phyloP scores from a whole-genome alignment of 2,329 filamentous ascomycete species.

The Cyphellophora attinorum region DNA sequence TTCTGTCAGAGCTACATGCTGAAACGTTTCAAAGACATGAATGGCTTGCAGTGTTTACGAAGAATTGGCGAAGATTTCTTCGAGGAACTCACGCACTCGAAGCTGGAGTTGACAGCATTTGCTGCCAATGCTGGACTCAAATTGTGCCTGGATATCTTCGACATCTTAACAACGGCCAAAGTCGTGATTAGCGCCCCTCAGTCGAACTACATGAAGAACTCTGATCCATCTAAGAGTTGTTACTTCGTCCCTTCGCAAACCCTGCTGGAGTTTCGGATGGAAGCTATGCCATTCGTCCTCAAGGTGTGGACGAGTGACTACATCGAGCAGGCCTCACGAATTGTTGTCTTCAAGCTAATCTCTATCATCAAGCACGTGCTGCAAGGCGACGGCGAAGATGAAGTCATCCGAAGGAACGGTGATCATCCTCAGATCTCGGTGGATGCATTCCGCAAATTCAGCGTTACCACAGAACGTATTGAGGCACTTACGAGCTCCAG shows the following conservation, averaged over 20 bases:
- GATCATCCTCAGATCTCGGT: slow-evolving; percentile 41
- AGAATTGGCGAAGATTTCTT: slow-evolving; percentile 62
- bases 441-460: slow-evolving; percentile 42
- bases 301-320: slow-evolving; percentile 72
- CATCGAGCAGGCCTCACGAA: slow-evolving; percentile 68
- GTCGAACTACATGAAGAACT: slow-evolving; percentile 43
- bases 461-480: slow-evolving; percentile 40
- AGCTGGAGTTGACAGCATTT: slow-evolving; percentile 34
- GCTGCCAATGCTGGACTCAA: slow-evolving; percentile 57
- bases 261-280: slow-evolving; percentile 73
- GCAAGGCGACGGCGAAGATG: slow-evolving; percentile 64
- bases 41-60: slow-evolving; percentile 66
- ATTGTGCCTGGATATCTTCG: slow-evolving; percentile 59
- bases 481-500: slow-evolving; percentile 35
- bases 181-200: slow-evolving; percentile 68
- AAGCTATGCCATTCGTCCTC: slow-evolving; percentile 65
- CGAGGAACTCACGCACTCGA: slow-evolving; percentile 43
- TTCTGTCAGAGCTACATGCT: slow-evolving; percentile 59
- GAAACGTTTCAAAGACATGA: slow-evolving; percentile 73
- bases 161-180: slow-evolving; percentile 66
- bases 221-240: slow-evolving; percentile 48
- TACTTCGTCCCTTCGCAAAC: slow-evolving; percentile 65
- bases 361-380: slow-evolving; percentile 74
- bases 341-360: slow-evolving; percentile 68
- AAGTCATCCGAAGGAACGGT: slow-evolving; percentile 54